Base-by-base conservation (phyloP, 2,329 filamentous ascomycete species). In the Capronia coronata region DNA sequence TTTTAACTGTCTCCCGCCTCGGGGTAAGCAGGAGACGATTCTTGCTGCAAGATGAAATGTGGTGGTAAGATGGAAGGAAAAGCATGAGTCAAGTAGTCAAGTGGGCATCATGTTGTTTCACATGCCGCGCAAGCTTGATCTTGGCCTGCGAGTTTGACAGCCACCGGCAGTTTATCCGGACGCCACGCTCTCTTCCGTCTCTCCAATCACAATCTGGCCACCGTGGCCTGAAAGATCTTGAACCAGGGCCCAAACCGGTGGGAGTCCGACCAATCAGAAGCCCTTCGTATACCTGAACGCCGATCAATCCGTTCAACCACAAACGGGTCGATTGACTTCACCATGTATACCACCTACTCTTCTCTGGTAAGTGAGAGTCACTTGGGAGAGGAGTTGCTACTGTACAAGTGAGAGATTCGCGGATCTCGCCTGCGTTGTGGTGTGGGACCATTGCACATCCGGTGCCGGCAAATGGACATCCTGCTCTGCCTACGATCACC, bases 171-270 rank as follows among this genome's bases (percentile, higher is more conserved):
- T 13, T 21, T 9, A 25, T 22, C 46, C 38, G 29, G 29, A n/a
- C 39, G 46, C 46, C 29, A 38, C 46, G 5, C 22, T 35, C 21
- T 22, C 35, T 16, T 5, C 21, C 14, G 13, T 37, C 2, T 8
- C 16, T 8, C 51, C 51, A 54, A 54, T 50, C 40, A 46, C 16
- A 7, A 2, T 48, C 22, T n/a, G 48, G 51, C 25, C 23, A 44
- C 43, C 19, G 43, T 41, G 43, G 37, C 40, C 40, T 19, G 7
- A 37, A 37, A 37, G 34, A 18, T 37, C 14, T 6, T 3, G 29
- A 32, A 5, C 34, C 34, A 37, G 14, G 34, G 19, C 11, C 6
- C 18, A 47, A 50, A 54, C 51, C 47, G 51, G 51, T 54, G 43
- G 41, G 25, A 8, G 14, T 47, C 11, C 21, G 16, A 23, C 38